phyloP scores from a whole-genome alignment of 331 rosid species.

The Spiraea crenata region DNA sequence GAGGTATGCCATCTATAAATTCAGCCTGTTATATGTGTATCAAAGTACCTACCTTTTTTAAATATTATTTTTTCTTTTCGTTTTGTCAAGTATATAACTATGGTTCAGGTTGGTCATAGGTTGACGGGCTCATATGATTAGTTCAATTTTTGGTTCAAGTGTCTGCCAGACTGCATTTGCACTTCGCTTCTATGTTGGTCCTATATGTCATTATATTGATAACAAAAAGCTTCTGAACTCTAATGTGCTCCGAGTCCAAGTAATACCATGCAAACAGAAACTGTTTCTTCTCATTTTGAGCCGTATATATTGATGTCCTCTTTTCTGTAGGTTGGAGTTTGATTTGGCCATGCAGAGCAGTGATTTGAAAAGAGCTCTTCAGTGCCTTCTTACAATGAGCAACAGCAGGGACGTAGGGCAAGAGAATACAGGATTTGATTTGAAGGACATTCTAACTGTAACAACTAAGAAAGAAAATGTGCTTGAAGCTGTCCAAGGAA shows the following conservation, averaged over 20 bases:
- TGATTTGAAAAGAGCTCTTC: constrained; percentile 97
- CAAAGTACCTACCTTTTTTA: no score
- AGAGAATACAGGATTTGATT: constrained; percentile 72
- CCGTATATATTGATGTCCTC: constrained; percentile 5
- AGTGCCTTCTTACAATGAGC: constrained; percentile 97
- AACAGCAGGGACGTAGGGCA: constrained; percentile 89
- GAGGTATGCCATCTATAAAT: constrained; percentile 46
- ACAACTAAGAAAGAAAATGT: constrained; percentile 65
- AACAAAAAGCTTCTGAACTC: background rate
- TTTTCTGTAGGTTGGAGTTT: constrained; percentile 81
- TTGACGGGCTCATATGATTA: background rate
- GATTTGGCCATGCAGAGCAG: constrained; percentile 97
- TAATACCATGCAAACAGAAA: background rate
- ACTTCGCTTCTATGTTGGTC: background rate
- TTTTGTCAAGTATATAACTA: background rate
- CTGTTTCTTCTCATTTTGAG: constrained; percentile 3
- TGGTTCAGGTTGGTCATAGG: background rate
- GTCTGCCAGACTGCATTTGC: background rate
- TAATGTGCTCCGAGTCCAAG: background rate
- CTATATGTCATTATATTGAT: background rate
- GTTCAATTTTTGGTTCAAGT: background rate
- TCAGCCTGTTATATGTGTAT: background rate
- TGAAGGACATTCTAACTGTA: constrained; percentile 89
- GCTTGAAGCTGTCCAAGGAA: constrained; percentile 87
- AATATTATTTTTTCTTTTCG: background rate